Evolutionary conservation across 108 stramenopile genomes (phyloP).

Genomic region (Mediolabrus comicus): DNA sequence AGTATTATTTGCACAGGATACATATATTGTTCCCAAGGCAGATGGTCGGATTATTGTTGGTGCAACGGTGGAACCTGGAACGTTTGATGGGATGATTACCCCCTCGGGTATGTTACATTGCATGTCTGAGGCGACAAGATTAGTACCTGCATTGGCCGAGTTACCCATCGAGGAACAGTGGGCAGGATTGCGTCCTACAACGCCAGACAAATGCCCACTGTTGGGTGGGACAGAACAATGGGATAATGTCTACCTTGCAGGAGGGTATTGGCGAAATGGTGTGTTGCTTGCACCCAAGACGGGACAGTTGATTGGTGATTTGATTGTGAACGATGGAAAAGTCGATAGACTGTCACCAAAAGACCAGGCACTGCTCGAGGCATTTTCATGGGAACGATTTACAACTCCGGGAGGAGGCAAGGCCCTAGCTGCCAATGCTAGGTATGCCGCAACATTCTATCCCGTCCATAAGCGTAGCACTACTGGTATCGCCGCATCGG

Average conservation of each 20-base stretch:
- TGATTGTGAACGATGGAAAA: slow-evolving; percentile 29
- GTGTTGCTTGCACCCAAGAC: slow-evolving; percentile 91
- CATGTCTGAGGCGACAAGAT: slow-evolving; percentile 59
- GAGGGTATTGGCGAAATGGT: slow-evolving; percentile 96
- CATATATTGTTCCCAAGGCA: slow-evolving; percentile 93
- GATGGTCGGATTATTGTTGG: slow-evolving; percentile 90
- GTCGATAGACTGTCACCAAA: slow-evolving; percentile 15
- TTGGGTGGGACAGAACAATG: slow-evolving; percentile 75
- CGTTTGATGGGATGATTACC: slow-evolving; percentile 72
- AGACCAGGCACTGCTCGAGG: slow-evolving; percentile 56
- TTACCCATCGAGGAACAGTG: slow-evolving; percentile 89
- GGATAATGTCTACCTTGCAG: slow-evolving; percentile 84
- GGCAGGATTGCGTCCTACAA: slow-evolving; percentile 92
- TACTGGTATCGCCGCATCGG: slow-evolving; percentile 66
- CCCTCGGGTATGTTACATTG: slow-evolving; percentile 82
- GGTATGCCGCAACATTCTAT: slow-evolving; percentile 80
- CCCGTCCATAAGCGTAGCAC: slow-evolving; percentile 68
- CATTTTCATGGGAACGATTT: slow-evolving; percentile 86
- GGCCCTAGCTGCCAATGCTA: slow-evolving; percentile 65
- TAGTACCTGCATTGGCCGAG: slow-evolving; percentile 77
- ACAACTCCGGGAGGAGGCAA: slow-evolving; percentile 57
- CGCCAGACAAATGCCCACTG: slow-evolving; percentile 91
- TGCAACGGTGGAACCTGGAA: slow-evolving; percentile 90
- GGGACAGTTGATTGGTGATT: slow-evolving; percentile 61
- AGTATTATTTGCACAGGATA: slow-evolving; percentile 89